Evolutionary conservation across 495 filamentous ascomycete genomes (phyloP).

Genomic region (Hypoxylon rickii): DNA sequence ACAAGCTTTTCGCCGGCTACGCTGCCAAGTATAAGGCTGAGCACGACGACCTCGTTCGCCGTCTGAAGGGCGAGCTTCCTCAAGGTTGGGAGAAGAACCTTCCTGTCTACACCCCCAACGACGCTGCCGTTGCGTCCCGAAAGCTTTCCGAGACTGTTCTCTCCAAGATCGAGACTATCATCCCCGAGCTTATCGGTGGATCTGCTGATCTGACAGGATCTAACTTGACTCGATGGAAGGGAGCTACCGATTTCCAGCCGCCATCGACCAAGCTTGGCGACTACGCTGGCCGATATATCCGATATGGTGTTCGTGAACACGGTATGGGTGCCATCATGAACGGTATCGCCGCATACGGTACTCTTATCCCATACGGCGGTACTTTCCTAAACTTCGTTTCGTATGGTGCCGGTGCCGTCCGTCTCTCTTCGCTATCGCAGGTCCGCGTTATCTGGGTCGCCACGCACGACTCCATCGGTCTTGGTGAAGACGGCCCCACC

Average conservation of each 20-base stretch:
- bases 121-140: conserved; percentile 83
- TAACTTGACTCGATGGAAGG: conserved; percentile 98
- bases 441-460: conserved; percentile 94
- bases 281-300: conserved; percentile 89
- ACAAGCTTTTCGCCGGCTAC: conserved; percentile 89
- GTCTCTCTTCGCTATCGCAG: conserved; percentile 89
- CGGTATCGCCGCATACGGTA: conserved; percentile 94
- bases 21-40: conserved; percentile 72
- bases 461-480: conserved; percentile 99
- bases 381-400: conserved; percentile 99
- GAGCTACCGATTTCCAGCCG: conserved; percentile 96
- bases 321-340: conserved; percentile 98
- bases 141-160: conserved; percentile 96
- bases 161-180: conserved; percentile 76
- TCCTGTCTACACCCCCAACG: conserved; percentile 86
- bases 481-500: conserved; percentile 97
- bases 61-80: conserved; percentile 81
- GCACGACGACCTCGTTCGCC: conserved; percentile 78
- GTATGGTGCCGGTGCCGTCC: conserved; percentile 93
- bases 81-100: conserved; percentile 97
- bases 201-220: conserved; percentile 98
- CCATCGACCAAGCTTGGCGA: conserved; percentile 81
- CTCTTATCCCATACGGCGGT: conserved; percentile 88
- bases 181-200: conserved; percentile 93
- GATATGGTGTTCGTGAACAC: conserved; percentile 97